Base-by-base conservation (phyloP, 345 rosid species). In the Eutrema yunnanense region DNA sequence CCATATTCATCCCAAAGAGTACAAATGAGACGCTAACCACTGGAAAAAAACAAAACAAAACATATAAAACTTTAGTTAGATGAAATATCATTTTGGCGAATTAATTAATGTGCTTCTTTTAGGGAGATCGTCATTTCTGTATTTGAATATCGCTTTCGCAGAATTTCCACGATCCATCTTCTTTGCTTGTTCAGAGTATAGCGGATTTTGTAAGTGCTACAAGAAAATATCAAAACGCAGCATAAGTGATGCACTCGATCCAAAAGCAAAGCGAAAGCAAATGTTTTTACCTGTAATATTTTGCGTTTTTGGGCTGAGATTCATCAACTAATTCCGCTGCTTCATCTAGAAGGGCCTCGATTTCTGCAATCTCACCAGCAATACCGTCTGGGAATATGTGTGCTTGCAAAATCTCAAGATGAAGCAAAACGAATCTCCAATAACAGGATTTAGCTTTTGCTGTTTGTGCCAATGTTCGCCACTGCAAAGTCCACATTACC, bases 261-360 rank as follows among this genome's bases (percentile, higher is more conserved):
- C 62, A 51, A 11, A 52, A 44, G 30, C 8, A 7, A 44, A 29
- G 27, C 1, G 12, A 42, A 43, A 33, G 55, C 33, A 49, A 16
- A 8, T 9, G n/a, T 65, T 43, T 80, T 67, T 44, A 90, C 99
- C 99, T 86, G 83, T 86, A 90, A 76, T 95, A 95, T 75, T 87
- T 92, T 52, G 92, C 87, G 66, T 90, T 86, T 78, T 85, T 84
- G 55, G 82, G 86, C 76, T 79, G 88, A 69, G 89, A 81, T 60
- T 83, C 96, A 43, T 89, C 96, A 68, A 95, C 96, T 83, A 95
- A 87, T 81, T 92, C 96, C 2, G 99, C 99, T 59, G 97, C 99
- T 85, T 95, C 99, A 82, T 95, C 96, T 13, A 95, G 61, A 63
- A 84, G 84, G 34, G 86, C 99, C 71, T 88, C 87, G 4, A 92